Base-by-base conservation (phyloP, 1,284 basidiomycete genomes). In the Sanghuangporus baumii region DNA sequence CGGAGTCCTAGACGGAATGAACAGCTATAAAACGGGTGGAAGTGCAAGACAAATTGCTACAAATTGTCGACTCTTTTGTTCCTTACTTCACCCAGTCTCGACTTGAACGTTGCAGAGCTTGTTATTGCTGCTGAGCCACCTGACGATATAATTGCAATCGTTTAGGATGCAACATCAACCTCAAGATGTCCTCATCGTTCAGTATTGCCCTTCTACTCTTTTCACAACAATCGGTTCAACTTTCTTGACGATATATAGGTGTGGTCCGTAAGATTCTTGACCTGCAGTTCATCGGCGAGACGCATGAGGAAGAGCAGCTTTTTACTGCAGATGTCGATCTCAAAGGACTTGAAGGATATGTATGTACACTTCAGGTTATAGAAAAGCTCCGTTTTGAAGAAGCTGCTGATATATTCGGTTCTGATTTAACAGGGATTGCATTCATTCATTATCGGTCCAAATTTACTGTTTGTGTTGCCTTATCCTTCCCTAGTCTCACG, bases 281-380 rank as follows among this genome's bases (percentile, higher is more conserved):
- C 0, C 65, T 82, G 26, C 64, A 72, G 0, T 82, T 83, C 63
- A 60, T 79, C 0, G 82, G 82, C 0, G 78, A 84, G 63, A 77
- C 75, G 0, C 70, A 69, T 40, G 69, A 71, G 5, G 67, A 51
- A 14, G 68, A 41, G 14, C 59, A 38, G 23, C 75, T 40, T 66
- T 31, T 52, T 38, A 55, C 51, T 20, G 62, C 41, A 6, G 62
- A 64, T 34, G 43, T 43, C 34, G 26, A 41, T 11, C 31, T 63
- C 7, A 38, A 63, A 23, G 41, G 61, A 23, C 18, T 58, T 9
- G 52, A 56, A 23, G 52, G 46, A 50, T 37, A 69, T 34, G 66
- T 73, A 51, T 43, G 55, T 57, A 36, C 6, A 9, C 6, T 31
- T 26, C 48, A 43, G n/a, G n/a, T 43, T 12, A 3, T 8, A 14